Evolutionary conservation across 1,139 yeast genomes (phyloP).

Genomic region (Yamadazyma jaroonii): DNA sequence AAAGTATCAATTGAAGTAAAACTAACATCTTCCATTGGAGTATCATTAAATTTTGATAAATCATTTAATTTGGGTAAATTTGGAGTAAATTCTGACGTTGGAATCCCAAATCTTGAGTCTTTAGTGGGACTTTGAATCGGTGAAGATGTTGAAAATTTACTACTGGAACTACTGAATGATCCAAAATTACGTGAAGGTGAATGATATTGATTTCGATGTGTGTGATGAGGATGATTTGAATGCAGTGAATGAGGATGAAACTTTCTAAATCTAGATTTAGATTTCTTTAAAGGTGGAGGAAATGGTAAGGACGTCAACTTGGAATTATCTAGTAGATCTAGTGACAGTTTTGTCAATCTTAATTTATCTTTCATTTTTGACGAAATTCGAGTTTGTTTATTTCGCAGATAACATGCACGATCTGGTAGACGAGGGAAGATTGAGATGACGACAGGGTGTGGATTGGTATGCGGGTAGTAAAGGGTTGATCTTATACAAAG

Average conservation of each 20-base stretch:
- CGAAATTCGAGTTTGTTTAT: neutral
- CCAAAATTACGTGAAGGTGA: neutral
- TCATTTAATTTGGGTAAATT: constrained; percentile 1
- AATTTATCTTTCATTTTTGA: constrained; percentile 1
- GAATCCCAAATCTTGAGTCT: constrained; percentile 1
- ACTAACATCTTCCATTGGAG: constrained; percentile 13
- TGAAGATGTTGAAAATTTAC: neutral
- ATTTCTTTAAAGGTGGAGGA: constrained; percentile 48
- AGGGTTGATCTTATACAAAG: too few relatives aligned
- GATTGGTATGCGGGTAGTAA: too few relatives aligned
- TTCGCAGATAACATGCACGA: too few relatives aligned
- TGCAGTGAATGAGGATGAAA: neutral
- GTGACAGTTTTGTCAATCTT: constrained; percentile 38
- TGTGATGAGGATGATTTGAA: neutral
- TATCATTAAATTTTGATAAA: neutral
- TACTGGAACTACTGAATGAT: neutral
- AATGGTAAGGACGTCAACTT: constrained; percentile 65
- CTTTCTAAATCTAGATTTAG: constrained; percentile 2
- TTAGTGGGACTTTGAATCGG: neutral
- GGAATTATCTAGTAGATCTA: constrained; percentile 61
- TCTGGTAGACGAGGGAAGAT: too few relatives aligned
- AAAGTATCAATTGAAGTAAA: constrained; percentile 16
- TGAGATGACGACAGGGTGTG: too few relatives aligned
- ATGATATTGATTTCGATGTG: neutral
- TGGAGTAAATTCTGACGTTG: constrained; percentile 5